Conservation (phyloP, 2,329 filamentous ascomycete species). For the Penicillium polonicum region DNA sequence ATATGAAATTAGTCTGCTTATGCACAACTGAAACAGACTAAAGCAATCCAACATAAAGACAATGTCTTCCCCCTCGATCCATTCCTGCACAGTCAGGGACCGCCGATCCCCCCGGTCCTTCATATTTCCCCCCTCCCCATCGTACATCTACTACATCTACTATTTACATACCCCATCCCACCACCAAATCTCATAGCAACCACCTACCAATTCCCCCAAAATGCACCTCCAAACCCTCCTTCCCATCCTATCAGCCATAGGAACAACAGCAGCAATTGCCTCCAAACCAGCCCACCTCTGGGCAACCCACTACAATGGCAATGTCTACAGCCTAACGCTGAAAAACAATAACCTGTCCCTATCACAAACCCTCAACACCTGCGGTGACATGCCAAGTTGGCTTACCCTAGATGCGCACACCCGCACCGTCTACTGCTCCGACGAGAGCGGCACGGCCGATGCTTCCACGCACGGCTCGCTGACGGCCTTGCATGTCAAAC, state of each 20-base stretch:
- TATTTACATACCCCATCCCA: neutral
- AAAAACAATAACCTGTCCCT: conserved; percentile 21
- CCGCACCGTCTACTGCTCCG: conserved; percentile 36
- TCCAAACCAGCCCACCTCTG: conserved; percentile 15
- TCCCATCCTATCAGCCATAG: conserved; percentile 4
- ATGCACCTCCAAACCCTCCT: conserved; percentile 17
- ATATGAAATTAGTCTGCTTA: neutral
- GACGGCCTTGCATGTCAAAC: conserved; percentile 23
- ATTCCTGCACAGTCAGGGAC: conserved; percentile 2
- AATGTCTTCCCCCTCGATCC: conserved; percentile 2
- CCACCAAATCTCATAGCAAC: neutral
- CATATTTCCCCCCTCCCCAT: neutral
- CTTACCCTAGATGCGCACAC: conserved; percentile 31
- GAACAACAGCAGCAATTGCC: neutral
- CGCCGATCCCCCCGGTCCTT: neutral
- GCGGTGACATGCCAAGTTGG: conserved; percentile 40
- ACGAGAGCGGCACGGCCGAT: conserved; percentile 31
- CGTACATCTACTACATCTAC: neutral
- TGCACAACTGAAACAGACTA: neutral
- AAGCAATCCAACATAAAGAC: neutral
- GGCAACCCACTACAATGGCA: conserved; percentile 26
- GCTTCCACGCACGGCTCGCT: conserved; percentile 30
- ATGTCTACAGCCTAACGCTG: conserved; percentile 21
- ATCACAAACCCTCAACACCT: conserved; percentile 29
- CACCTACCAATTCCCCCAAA: neutral